Conservation (phyloP, 352 stramenopile genomes). For the Globisporangium rhizosaccharum region DNA sequence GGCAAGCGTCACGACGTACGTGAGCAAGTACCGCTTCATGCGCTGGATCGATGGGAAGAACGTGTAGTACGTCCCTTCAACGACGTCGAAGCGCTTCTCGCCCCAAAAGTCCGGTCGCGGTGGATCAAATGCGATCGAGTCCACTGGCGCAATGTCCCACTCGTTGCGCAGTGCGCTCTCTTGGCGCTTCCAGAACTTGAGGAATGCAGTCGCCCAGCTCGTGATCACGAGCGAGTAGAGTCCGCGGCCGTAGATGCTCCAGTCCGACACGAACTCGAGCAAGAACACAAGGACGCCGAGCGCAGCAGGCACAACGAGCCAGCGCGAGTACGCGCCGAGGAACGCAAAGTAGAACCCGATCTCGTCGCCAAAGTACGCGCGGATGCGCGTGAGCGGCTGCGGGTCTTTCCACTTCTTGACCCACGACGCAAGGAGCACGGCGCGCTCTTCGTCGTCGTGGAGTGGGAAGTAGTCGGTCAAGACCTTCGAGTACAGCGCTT, state of each 20-base stretch:
- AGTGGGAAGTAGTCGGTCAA: conserved; percentile 70
- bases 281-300: conserved; percentile 89
- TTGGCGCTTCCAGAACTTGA: conserved; percentile 90
- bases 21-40: conserved; percentile 73
- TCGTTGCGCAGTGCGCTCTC: conserved; percentile 82
- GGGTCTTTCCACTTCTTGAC: conserved; percentile 61
- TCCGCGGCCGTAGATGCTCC: conserved; percentile 53
- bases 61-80: conserved; percentile 79
- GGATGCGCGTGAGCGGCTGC: conserved; percentile 56
- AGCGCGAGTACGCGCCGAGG: conserved; percentile 93
- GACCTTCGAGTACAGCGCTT: conserved; percentile 60
- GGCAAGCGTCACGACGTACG: conserved; percentile 54
- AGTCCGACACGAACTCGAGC: conserved; percentile 52
- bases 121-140: conserved; percentile 46
- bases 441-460: conserved; percentile 68
- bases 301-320: conserved; percentile 88
- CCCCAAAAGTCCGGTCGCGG: conserved; percentile 61
- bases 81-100: conserved; percentile 67
- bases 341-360: conserved; percentile 98
- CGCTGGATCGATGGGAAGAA: conserved; percentile 79
- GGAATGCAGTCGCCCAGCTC: conserved; percentile 86
- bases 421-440: conserved; percentile 58
- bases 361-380: conserved; percentile 81
- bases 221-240: conserved; percentile 89
- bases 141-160: conserved; percentile 60